Evolutionary conservation across 495 filamentous ascomycete genomes (phyloP), one percentile per base, ranked within the genome.

Genomic region (Penicillium pulvis): DNA sequence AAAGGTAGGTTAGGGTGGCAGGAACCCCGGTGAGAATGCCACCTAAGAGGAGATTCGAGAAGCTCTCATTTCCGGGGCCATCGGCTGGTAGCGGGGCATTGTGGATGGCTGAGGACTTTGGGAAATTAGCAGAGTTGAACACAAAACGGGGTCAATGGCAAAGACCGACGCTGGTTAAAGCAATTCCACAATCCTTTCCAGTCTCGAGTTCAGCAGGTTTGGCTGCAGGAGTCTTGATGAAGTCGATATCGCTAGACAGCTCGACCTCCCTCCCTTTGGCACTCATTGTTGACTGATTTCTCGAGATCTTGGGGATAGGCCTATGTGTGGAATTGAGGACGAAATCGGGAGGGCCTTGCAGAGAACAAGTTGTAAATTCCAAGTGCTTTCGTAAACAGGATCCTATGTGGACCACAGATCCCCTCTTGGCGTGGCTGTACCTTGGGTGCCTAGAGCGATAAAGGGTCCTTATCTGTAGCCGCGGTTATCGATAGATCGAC

Each of bases 81-180:
- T 95, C 91, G 11, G 91, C 90, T 42, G 91, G 90, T 30, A 93
- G 78, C 43, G 91, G 88, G 28, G 81, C 88, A 82, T 94, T 94
- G 62, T 89, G 83, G 68, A 94, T 93, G 33, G 88, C 74, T 6
- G 88, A 84, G 62, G 81, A 90, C 90, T 94, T 66, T 51, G 60
- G 52, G 53, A 41, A 3, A 7, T 28, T 28, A 28, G 28, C 23
- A 23, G 1, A 61, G 17, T 53, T 36, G 63, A 51, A 19, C 7
- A 47, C 42, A 51, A 57, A 7, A 28, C 9, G 47, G 3, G 26
- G 20, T 48, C 49, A 31, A 51, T 51, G 45, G 51, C 53, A 6
- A 49, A 41, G 54, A 76, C 85, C 68, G 71, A 93, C 90, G 57
- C 83, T 81, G 39, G 90, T 92, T 16, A 85, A 87, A 62, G 79